Base-by-base conservation (phyloP, 2,329 filamentous ascomycete species). In the Cercospora beticola region DNA sequence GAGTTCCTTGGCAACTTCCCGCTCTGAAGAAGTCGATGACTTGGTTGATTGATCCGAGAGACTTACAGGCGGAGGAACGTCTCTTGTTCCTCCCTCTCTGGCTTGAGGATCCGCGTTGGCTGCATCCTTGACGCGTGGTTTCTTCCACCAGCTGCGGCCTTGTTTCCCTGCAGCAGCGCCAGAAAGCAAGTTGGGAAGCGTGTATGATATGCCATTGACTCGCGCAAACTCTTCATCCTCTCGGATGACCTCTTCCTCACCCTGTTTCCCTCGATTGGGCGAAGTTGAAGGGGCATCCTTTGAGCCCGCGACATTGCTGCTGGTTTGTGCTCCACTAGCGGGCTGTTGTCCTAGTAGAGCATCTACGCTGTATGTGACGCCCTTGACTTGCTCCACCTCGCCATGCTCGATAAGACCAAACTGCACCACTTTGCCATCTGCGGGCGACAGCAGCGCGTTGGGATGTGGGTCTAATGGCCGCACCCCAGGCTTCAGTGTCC, bases 371-470 rank as follows among this genome's bases (percentile, higher is more conserved):
- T 99, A 99, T 0, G 95, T 99, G 86, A 99, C 95, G 69, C 95
- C 95, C 82, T 99, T 99, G 72, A 99, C 94, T 82, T 99, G 95
- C 80, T 99, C 95, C 54, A 99, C 96, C 77, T 97, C 93, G 59
- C 94, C 94, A 75, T 94, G 89, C 76, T 96, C 91, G 67, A 99
- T 97, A 74, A 89, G 89, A 10, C 95, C 95, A 74, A 93, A 97
- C 76, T 98, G 94, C 28, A 99, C 87, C 57, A 99, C 87, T 71
- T 91, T 91, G 58, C 95, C 95, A 79, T 99, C 95, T 5, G 95
- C 89, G 0, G 95, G 96, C 0, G 93, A 95, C 7, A 98, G 83
- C 5, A 99, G 82, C 9, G 93, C 91, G 76, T 92, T 90, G 1
- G 88, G 87, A 73, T 94, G 89, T 1, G 92, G 88, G 76, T 98